Percentiles rank a stretch among this genome's conserved stretches.
phyloP scores from a whole-genome alignment of 2,329 filamentous ascomycete genomes.

The Venturia pyrina region DNA sequence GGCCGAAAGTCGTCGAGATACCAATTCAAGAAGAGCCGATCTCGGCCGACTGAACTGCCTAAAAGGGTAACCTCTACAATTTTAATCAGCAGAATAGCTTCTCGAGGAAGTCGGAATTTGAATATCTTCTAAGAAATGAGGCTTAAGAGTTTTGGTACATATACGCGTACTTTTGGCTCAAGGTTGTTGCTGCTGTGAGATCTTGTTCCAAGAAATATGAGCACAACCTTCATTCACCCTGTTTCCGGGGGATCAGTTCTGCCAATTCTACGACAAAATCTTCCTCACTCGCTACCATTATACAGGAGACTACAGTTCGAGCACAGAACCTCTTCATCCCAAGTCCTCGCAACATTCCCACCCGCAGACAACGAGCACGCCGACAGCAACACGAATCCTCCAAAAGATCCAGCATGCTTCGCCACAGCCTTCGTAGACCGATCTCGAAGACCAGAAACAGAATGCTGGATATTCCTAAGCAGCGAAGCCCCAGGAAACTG shows the following conservation, averaged over 20 bases:
- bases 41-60: neutral
- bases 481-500: conserved; percentile 3
- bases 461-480: conserved; percentile 12
- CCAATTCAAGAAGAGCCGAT: neutral
- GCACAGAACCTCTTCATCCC: conserved; percentile 1
- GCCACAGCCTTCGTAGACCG: conserved; percentile 10
- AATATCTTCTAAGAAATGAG: neutral
- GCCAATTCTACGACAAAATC: neutral
- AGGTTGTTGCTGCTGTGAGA: neutral
- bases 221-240: conserved; percentile 7
- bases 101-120: neutral
- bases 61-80: neutral
- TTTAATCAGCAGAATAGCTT: neutral
- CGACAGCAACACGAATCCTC: neutral
- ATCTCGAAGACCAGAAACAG: conserved; percentile 12
- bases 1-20: neutral
- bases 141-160: neutral
- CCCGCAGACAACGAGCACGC: neutral
- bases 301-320: conserved; percentile 4
- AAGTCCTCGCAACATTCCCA: conserved; percentile 11
- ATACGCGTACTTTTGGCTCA: neutral
- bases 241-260: conserved; percentile 5
- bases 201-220: neutral
- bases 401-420: conserved; percentile 3
- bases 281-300: conserved; percentile 10